Conservation (phyloP, 176 grass and related monocot species). For the barley (Hordeum vulgare) region MorexV3_pseudomolecules_assembly NC_058523.1:117879279-117879778, state of each 20-base stretch:
- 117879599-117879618: slow-evolving; percentile 55
- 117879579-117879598: slow-evolving; percentile 67
- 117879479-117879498: slow-evolving; percentile 61
- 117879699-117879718: slow-evolving; percentile 65
- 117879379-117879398: slow-evolving; percentile 14
- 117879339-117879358: slow-evolving; percentile 66
- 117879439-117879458: slow-evolving; percentile 42
- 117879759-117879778: slow-evolving; percentile 88
- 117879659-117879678: slow-evolving; percentile 37
- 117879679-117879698: slow-evolving; percentile 31
- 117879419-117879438: slow-evolving; percentile 54
- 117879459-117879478: slow-evolving; percentile 56
- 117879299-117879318: slow-evolving; percentile 32
- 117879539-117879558: slow-evolving; percentile 58
- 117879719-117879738: slow-evolving; percentile 77
- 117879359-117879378: slow-evolving; percentile 9
- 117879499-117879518: slow-evolving; percentile 74
- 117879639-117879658: slow-evolving; percentile 79
- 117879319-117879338: slow-evolving; percentile 59
- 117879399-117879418: slow-evolving; percentile 77
- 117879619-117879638: slow-evolving; percentile 45
- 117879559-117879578: slow-evolving; percentile 51
- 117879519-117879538: slow-evolving; percentile 68
- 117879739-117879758: slow-evolving; percentile 70
- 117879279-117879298: slow-evolving; percentile 78